Base-by-base conservation (phyloP, 192 early-diverging fungal genomes). In the Coemansia umbellata region DNA sequence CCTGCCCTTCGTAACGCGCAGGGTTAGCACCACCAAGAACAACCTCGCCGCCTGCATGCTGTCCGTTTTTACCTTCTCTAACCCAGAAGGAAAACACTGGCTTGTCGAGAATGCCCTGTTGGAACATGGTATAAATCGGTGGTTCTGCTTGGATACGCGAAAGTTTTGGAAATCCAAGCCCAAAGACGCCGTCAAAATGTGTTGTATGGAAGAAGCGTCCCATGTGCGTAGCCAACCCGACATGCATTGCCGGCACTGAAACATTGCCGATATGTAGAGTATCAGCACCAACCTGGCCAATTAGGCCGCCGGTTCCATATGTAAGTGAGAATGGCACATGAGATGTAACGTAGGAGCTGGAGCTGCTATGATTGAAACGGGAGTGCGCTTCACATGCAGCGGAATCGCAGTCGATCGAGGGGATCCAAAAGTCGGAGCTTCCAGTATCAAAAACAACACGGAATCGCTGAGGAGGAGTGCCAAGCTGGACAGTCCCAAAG, bases 361-460 rank as follows among this genome's bases (percentile, higher is more conserved):
- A 81, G 17, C 52, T 49, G 31, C 58, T 41, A 14, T 64, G 58
- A 42, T 74, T 69, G 53, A 75, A 85, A 11, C 79, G 80, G 11
- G 62, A 51, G 35, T 78, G 77, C 17, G 42, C 45, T 15, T 42
- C 37, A 37, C 80, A 82, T 5, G 66, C 71, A 0, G 37, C 19
- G 0, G 80, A 78, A 33, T 75, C 64, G 67, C 82, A 83, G 31
- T 69, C 60, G 7, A 60, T 49, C 0, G 80, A 79, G 3, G 83
- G 74, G 10, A 84, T 71, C 82, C 82, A 84, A 53, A 81, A 70
- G 40, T 84, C 82, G 4, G 74, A 77, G 56, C 75, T 79, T 32
- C 82, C 82, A 0, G 82, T 84, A 41, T 84, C 82, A 53, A 84
- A 82, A 15, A 84, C 80, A 11, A 84, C 80, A 6, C 63, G 60